phyloP scores from a whole-genome alignment of 805 yeast species.

The Cyberlindnera japonica region DNA sequence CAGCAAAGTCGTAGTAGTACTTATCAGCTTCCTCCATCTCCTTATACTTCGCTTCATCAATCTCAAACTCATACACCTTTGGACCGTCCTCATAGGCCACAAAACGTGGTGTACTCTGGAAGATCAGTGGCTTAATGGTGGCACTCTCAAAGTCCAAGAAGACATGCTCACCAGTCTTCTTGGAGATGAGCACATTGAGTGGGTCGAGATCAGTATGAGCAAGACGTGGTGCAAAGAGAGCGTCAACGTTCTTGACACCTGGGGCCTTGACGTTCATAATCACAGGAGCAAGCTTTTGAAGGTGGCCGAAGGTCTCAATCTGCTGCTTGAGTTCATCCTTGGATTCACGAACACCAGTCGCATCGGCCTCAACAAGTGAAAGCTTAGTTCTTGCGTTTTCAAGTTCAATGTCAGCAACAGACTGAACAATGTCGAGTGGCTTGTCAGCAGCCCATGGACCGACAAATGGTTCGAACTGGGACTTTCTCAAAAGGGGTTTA shows the following conservation, averaged over 20 bases:
- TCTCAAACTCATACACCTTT: slow-evolving; percentile 69
- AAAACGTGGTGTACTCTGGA: slow-evolving; percentile 77
- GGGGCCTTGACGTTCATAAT: slow-evolving; percentile 50
- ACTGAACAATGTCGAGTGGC: slow-evolving; percentile 60
- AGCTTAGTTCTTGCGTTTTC: slow-evolving; percentile 54
- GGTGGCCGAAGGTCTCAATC: slow-evolving; percentile 57
- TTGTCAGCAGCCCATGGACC: slow-evolving; percentile 75
- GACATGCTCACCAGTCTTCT: slow-evolving; percentile 40
- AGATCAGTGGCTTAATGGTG: slow-evolving; percentile 74
- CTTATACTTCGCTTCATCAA: slow-evolving; percentile 70
- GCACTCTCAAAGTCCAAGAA: slow-evolving; percentile 84
- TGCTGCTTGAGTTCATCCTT: slow-evolving; percentile 43
- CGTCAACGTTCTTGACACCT: slow-evolving; percentile 57
- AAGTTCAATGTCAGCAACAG: slow-evolving; percentile 63
- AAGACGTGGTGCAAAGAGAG: slow-evolving; percentile 68
- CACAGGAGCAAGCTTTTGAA: slow-evolving; percentile 50
- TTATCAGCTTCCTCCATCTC: slow-evolving; percentile 67
- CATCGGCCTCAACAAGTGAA: slow-evolving; percentile 49
- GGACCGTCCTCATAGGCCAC: slow-evolving; percentile 80
- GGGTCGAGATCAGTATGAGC: slow-evolving; percentile 87
- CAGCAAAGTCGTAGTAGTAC: slow-evolving; percentile 81
- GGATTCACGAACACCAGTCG: slow-evolving; percentile 44
- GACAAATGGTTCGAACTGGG: slow-evolving; percentile 43
- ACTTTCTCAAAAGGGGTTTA: slow-evolving; percentile 49
- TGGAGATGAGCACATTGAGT: slow-evolving; percentile 62